Evolutionary conservation across 768 basidiomycete genomes (phyloP), one percentile per base, ranked within the genome.

Genomic region (Collybia sordida): DNA sequence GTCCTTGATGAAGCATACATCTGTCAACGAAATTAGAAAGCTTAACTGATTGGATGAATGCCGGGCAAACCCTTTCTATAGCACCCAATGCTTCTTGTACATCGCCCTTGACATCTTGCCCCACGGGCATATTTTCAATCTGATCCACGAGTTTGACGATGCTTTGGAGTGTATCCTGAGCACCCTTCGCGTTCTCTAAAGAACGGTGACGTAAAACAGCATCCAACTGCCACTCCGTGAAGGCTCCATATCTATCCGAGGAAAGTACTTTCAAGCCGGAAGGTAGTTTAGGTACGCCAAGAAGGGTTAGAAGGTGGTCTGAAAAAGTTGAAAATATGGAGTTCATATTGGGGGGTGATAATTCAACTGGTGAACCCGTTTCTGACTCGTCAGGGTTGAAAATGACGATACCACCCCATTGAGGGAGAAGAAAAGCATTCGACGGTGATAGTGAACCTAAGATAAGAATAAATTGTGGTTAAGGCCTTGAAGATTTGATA

Each of bases 61-160:
- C 67, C 73, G 44, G 31, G 31, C 31, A 31, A 56, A 95, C 94
- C 76, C 81, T 63, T 27, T 91, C 84, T 6, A 98, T 79, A 6
- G 86, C 83, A 14, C 74, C 68, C 18, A 99, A 74, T 0, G 93
- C 83, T 44, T 73, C 72, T 37, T 82, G 70, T 3, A 98, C 81
- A 60, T 91, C 87, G 8, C 73, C 81, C 57, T 74, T 78, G 6
- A 98, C 96, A 42, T 82, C 81, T 51, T 80, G 74, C 3, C 85
- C 85, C 0, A 99, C 88, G 7, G 92, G 93, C 95, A 99, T 98
- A 62, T 92, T 88, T 54, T 85, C 80, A 42, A 96, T 94, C 63
- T 90, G 86, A 45, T 82, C 74, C 6, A 96, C 90, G 3, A 98
- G 76, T 52, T 87, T 86, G 37, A 89, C 76, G 57, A 95, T 97